Evolutionary conservation across 306 rosid species (phyloP).

Genomic region (Quercus bicolor): DNA sequence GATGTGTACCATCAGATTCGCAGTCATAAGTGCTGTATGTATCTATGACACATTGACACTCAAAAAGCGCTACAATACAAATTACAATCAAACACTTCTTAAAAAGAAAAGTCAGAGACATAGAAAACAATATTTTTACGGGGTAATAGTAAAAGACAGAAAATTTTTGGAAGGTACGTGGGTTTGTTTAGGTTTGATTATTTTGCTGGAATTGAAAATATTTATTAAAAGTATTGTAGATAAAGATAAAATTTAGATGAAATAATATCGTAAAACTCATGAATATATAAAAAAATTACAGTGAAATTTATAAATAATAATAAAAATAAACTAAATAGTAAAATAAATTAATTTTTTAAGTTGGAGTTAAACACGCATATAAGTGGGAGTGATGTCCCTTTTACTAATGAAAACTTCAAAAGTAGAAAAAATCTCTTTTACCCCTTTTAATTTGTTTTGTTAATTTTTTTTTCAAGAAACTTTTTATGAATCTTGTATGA

Average conservation of each 20-base stretch:
- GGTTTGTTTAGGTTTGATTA: too few relatives aligned
- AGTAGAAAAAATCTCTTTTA: too few relatives aligned
- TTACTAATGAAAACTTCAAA: too few relatives aligned
- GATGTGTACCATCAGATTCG: neutral
- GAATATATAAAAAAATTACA: rapidly evolving
- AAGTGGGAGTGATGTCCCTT: too few relatives aligned
- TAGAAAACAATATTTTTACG: neutral
- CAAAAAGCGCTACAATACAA: neutral
- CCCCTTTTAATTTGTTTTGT: too few relatives aligned
- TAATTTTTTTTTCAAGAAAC: too few relatives aligned
- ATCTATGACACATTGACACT: too few relatives aligned
- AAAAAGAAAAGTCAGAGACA: neutral
- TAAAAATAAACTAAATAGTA: too few relatives aligned
- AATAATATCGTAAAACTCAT: rapidly evolving
- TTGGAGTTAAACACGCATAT: rapidly evolving
- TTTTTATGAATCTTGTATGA: too few relatives aligned
- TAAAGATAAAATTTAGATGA: rapidly evolving
- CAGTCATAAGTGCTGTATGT: neutral
- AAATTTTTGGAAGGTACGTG: conserved; percentile 14
- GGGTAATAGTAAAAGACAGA: neutral
- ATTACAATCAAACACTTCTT: neutral
- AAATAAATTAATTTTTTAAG: too few relatives aligned
- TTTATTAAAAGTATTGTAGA: rapidly evolving
- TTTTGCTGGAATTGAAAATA: too few relatives aligned
- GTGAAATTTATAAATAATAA: rapidly evolving